Percentiles rank a stretch among this genome's conserved stretches.
Conservation (phyloP, 2,329 filamentous ascomycete species). For the Macrophomina pseudophaseolina region DNA sequence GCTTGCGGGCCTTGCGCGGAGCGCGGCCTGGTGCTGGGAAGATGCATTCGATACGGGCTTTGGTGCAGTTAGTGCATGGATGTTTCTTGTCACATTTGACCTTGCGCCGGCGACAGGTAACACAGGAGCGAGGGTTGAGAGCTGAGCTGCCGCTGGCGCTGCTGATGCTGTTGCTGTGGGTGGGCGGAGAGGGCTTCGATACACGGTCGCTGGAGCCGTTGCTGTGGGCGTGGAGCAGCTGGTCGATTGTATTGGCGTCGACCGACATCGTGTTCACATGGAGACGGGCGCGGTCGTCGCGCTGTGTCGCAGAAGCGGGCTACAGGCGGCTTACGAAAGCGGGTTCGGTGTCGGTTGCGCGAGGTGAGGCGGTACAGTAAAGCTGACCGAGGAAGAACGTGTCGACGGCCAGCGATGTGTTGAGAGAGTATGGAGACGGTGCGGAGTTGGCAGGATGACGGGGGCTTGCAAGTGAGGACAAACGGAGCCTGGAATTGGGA, state of each 20-base stretch:
- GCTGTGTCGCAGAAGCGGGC: neutral
- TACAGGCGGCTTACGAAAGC: neutral
- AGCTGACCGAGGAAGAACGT: neutral
- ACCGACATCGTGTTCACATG: conserved; percentile 20
- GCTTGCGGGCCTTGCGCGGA: conserved; percentile 70
- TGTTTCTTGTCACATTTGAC: conserved; percentile 80
- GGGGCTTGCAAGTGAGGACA: neutral
- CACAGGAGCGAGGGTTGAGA: conserved; percentile 52
- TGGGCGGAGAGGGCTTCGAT: conserved; percentile 17
- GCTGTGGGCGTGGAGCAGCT: conserved; percentile 23
- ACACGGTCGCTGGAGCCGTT: conserved; percentile 21
- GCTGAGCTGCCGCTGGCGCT: conserved; percentile 14
- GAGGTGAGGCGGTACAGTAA: neutral
- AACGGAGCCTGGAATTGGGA: neutral
- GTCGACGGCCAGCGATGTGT: neutral
- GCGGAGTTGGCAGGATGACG: neutral
- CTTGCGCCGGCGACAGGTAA: conserved; percentile 64
- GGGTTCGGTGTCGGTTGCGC: neutral
- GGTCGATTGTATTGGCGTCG: conserved; percentile 5
- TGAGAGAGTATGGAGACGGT: neutral
- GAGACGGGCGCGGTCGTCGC: neutral
- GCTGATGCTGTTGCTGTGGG: conserved; percentile 23
- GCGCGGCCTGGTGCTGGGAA: conserved; percentile 77
- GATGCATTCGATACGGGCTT: conserved; percentile 72
- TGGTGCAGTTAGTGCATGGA: conserved; percentile 76